Evolutionary conservation across 495 filamentous ascomycete genomes (phyloP), one percentile per base, ranked within the genome.

Genomic region (Stereocaulon alpinum): DNA sequence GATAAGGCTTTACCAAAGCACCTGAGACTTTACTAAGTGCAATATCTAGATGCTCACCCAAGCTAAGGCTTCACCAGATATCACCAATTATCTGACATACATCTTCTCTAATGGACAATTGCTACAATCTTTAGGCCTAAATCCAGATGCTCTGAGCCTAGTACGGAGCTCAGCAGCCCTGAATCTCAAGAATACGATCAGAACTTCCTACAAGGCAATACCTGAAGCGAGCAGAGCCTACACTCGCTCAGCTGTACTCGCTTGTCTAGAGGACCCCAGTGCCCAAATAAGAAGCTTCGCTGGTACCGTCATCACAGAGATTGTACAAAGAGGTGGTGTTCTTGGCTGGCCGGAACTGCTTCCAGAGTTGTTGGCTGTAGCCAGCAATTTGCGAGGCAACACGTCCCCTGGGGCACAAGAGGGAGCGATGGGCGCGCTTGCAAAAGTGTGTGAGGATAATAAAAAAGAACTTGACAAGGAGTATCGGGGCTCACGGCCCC

Each of bases 361-460:
- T 18, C 83, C 90, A 17, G 83, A 95, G 63, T 75, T 99, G 14
- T 68, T 96, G 51, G 71, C 81, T 40, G 75, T 92, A 68, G 82
- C 94, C 60, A 78, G 80, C 49, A 95, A 94, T 67, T 76, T 84
- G 56, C 72, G 73, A 15, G 86, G 89, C 3, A 80, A 85, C 61
- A 74, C 82, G 15, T 73, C 87, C 3, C 70, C 77, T 40, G 79
- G 85, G 61, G 82, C 85, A 11, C 92, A 95, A 66, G 94, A 99
- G 69, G 92, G 91, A 61, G 90, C 90, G 51, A 95, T 96, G 88
- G 82, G 86, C 27, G 90, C 93, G 14, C 76, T 99, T 68, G 76
- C 85, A 63, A 97, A 96, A 76, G 88, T 97, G 63, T 99, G 94
- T 72, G 91, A 97, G 71, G 93, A 99, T 72, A 96, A 92, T 72